Evolutionary conservation across 2,329 filamentous ascomycete species (phyloP).

Genomic region (Pseudogymnoascus sp.): DNA sequence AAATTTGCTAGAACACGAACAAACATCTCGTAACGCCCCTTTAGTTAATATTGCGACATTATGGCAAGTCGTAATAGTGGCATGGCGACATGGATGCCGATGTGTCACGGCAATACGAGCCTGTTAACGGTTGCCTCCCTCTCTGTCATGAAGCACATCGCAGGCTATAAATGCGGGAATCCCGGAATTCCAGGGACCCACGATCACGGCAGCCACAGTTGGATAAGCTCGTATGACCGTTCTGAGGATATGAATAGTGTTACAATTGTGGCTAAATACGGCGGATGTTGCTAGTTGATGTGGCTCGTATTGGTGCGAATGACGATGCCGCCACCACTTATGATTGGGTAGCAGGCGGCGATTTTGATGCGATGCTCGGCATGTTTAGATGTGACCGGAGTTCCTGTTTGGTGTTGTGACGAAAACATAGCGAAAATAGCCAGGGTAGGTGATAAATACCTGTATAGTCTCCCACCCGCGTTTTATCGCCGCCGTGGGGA

Average conservation of each 20-base stretch:
- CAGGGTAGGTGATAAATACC: neutral
- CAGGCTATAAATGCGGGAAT: neutral
- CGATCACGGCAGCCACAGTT: neutral
- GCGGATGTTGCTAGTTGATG: neutral
- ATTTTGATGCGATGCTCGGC: neutral
- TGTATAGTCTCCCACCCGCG: neutral
- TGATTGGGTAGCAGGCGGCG: neutral
- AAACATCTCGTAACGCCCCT: neutral
- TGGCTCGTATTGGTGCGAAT: neutral
- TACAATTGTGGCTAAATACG: slow-evolving; percentile 5
- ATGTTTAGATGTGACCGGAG: neutral
- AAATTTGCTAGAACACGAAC: slow-evolving; percentile 2
- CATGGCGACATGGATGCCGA: neutral
- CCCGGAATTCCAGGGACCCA: neutral
- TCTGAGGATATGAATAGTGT: neutral
- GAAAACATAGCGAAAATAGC: neutral
- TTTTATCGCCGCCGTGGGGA: neutral
- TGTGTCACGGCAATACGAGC: neutral
- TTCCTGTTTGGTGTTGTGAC: neutral
- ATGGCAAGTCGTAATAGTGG: neutral
- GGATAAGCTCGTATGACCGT: neutral
- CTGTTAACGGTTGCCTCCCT: neutral
- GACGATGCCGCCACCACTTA: neutral
- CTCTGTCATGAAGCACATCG: neutral
- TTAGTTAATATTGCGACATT: slow-evolving; percentile 5